Conservation (phyloP, 768 basidiomycete genomes). For the Boletus coccyginus region DNA sequence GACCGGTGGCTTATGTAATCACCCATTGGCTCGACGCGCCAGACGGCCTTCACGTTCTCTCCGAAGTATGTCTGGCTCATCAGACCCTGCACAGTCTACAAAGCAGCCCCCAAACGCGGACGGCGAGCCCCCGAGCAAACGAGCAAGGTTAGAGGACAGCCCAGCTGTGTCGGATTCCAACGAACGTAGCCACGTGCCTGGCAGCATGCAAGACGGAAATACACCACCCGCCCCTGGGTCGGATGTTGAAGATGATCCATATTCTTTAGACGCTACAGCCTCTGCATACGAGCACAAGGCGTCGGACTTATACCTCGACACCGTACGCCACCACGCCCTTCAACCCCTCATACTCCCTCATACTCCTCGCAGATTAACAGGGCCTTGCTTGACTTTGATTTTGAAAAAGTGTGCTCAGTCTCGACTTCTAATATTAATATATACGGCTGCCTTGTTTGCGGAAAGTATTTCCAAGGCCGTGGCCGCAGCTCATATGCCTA, state of each 20-base stretch:
- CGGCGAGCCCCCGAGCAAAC: slow-evolving; percentile 31
- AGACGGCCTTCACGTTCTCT: background rate
- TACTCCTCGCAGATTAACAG: slow-evolving; percentile 73
- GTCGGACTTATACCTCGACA: slow-evolving; percentile 93
- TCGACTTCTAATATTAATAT: slow-evolving; percentile 96
- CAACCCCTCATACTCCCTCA: slow-evolving; percentile 16
- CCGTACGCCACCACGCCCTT: slow-evolving; percentile 50
- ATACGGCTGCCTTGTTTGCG: slow-evolving; percentile 96
- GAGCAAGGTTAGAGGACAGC: slow-evolving; percentile 23
- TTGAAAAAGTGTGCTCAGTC: slow-evolving; percentile 98
- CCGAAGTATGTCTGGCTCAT: slow-evolving; percentile 14
- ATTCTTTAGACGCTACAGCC: slow-evolving; percentile 25
- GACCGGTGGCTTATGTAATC: slow-evolving; percentile 21
- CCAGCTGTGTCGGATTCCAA: slow-evolving; percentile 3
- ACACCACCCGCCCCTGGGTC: slow-evolving; percentile 15
- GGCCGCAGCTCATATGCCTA: slow-evolving; percentile 94
- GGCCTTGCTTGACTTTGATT: slow-evolving; percentile 92
- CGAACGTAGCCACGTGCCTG: slow-evolving; percentile 29
- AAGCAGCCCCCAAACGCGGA: slow-evolving; percentile 4
- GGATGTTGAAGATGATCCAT: slow-evolving; percentile 27
- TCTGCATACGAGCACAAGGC: slow-evolving; percentile 38
- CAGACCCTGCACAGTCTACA: slow-evolving; percentile 7
- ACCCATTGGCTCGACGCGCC: background rate
- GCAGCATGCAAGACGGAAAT: slow-evolving; percentile 31
- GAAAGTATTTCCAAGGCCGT: slow-evolving; percentile 98